Base-by-base conservation (phyloP, 805 yeast genomes). In the Blastobotrys americana region DNA sequence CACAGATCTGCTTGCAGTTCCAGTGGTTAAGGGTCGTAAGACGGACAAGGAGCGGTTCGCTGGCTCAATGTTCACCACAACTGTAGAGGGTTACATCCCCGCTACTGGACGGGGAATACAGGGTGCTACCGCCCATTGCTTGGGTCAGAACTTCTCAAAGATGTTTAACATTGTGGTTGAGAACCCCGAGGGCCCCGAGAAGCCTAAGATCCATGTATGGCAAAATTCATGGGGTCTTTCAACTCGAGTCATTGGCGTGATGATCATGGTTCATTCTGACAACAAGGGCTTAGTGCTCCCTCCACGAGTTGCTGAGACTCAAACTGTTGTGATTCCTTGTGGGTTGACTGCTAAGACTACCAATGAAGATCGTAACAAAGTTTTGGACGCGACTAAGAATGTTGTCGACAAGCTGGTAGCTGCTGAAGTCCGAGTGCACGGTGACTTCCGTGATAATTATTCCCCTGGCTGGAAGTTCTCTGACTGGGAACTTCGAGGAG, bases 181-280 rank as follows among this genome's bases (percentile, higher is more conserved):
- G 71, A 85, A 87, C 67, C 99, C 99, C 55, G 84, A 83, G 48
- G 96, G 96, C 42, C 58, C 73, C 8, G 94, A 85, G 49, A 80
- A 83, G 63, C 94, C 93, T 61, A 84, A 87, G 71, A 71, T 89
- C 41, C 78, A 72, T 57, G 96, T 93, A 27, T 87, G 81, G 78
- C 99, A 93, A 73, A 93, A 94, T 74, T 89, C 97, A 9, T 93
- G 99, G 99, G 99, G 99, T 70, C 72, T 93, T 57, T 89, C 97
- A 40, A 93, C 99, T 48, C 86, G 99, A 71, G 93, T 84, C 54
- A 89, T 93, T 64, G 99, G 99, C 76, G 99, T 94, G 56, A 93
- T 93, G 97, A 88, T 87, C 48, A 93, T 93, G 99, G 78, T 88
- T 48, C 99, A 93, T 67, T 88, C 97, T 31, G 99, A 93, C 69